Evolutionary conservation across 352 stramenopile species (phyloP).

Genomic region (Phytophthora quininea): DNA sequence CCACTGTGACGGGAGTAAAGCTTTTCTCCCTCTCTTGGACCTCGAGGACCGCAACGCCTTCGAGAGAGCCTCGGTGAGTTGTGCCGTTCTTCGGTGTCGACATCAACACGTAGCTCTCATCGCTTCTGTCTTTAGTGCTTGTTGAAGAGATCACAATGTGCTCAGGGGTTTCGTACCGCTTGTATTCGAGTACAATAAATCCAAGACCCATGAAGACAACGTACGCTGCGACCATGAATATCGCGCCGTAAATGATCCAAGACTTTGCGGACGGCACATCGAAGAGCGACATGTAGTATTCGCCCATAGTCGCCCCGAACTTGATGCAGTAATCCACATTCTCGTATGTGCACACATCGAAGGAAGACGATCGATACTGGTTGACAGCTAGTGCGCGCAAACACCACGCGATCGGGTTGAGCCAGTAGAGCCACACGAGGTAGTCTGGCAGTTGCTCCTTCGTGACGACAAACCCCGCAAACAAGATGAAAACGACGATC

Average conservation of each 20-base stretch:
- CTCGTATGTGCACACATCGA: constrained; percentile 38
- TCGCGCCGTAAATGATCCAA: constrained; percentile 38
- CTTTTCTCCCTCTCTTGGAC: constrained; percentile 20
- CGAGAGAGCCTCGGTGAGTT: not conserved
- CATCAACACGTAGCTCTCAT: constrained; percentile 9
- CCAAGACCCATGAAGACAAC: constrained; percentile 43
- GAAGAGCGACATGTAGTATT: constrained; percentile 45
- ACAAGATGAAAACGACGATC: constrained; percentile 47
- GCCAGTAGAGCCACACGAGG: constrained; percentile 52
- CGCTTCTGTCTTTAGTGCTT: not conserved
- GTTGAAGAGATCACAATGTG: constrained; percentile 19
- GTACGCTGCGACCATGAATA: constrained; percentile 44
- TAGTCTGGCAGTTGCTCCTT: constrained; percentile 44
- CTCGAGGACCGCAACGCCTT: constrained; percentile 10
- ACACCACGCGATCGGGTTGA: constrained; percentile 52
- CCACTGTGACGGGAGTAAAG: constrained; percentile 40
- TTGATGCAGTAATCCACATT: constrained; percentile 35
- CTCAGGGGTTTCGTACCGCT: constrained; percentile 32
- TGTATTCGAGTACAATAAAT: constrained; percentile 32
- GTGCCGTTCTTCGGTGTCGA: constrained; percentile 12
- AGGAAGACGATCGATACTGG: constrained; percentile 22
- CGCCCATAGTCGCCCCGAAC: constrained; percentile 40
- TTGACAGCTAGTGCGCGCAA: constrained; percentile 37
- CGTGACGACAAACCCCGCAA: constrained; percentile 53
- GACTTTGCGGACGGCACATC: constrained; percentile 23